A percentile compares a stretch with the other conserved stretches of the same genome.
Conservation (phyloP, 2,329 filamentous ascomycete genomes). For the Aspergillus brunneoviolaceus region DNA sequence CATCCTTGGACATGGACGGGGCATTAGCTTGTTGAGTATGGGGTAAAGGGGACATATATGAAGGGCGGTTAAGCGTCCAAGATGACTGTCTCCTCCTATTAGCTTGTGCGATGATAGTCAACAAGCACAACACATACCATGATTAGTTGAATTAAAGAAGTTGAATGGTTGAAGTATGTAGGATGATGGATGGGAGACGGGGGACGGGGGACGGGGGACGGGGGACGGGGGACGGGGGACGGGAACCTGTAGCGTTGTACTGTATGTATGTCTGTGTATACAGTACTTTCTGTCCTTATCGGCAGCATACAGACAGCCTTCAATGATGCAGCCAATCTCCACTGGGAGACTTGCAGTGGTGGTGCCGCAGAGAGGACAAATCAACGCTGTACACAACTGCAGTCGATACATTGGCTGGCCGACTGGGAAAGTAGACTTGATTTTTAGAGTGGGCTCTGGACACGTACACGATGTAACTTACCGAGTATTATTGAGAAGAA, state of each 20-base stretch:
- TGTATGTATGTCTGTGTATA: not conserved
- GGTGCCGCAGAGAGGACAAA: slow-evolving; percentile 19
- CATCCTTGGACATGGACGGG: not conserved
- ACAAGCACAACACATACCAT: slow-evolving; percentile 3
- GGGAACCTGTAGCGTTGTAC: no score
- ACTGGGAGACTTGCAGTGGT: slow-evolving; percentile 17
- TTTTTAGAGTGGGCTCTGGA: not conserved
- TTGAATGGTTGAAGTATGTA: not conserved
- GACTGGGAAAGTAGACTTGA: slow-evolving; percentile 5
- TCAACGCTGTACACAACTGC: slow-evolving; percentile 23
- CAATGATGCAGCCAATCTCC: slow-evolving; percentile 9
- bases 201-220: not conserved
- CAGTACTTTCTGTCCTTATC: slow-evolving; percentile 21
- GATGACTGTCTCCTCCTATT: not conserved
- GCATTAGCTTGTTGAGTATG: not conserved
- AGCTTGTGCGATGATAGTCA: not conserved
- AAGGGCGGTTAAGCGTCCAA: not conserved
- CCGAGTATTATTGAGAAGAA: no score
- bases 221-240: not conserved
- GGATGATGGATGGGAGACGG: not conserved
- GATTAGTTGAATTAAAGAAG: not conserved
- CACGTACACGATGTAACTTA: not conserved
- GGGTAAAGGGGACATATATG: slow-evolving; percentile 5
- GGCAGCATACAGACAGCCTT: slow-evolving; percentile 8
- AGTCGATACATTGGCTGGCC: not conserved